Conservation (phyloP, 2,329 filamentous ascomycete genomes). For the Lachnellula hyalina region DNA sequence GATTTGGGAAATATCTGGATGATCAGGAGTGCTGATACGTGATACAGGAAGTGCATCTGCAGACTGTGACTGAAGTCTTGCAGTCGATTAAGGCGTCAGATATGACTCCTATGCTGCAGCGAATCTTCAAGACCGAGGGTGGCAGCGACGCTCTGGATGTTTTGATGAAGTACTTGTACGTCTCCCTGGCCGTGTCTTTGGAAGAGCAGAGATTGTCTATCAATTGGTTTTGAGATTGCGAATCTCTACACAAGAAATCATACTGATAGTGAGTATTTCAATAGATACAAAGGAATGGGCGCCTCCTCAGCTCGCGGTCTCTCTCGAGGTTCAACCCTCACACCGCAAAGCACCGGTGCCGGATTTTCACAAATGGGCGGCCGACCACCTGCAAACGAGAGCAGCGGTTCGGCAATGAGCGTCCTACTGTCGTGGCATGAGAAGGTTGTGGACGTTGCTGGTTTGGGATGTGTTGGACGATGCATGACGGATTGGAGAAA, state of each 20-base stretch:
- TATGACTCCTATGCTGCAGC: conserved; percentile 82
- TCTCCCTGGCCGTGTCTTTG: conserved; percentile 17
- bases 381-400: conserved; percentile 52
- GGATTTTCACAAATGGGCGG: conserved; percentile 70
- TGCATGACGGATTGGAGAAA: conserved; percentile 96
- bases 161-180: conserved; percentile 95
- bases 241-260: neutral
- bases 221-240: neutral
- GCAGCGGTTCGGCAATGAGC: conserved; percentile 86
- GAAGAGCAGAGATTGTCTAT: neutral
- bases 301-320: conserved; percentile 30
- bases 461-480: conserved; percentile 83
- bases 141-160: conserved; percentile 85
- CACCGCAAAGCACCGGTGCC: conserved; percentile 71
- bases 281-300: conserved; percentile 87
- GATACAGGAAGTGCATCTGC: conserved; percentile 72
- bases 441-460: conserved; percentile 92
- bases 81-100: conserved; percentile 95
- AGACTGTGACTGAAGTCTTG: conserved; percentile 85
- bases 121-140: conserved; percentile 71
- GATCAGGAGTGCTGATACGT: neutral
- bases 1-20: neutral
- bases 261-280: neutral
- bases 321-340: conserved; percentile 41
- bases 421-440: conserved; percentile 98